Evolutionary conservation across 768 basidiomycete genomes (phyloP), one percentile per base, ranked within the genome.

Genomic region (Kwoniella europaea): DNA sequence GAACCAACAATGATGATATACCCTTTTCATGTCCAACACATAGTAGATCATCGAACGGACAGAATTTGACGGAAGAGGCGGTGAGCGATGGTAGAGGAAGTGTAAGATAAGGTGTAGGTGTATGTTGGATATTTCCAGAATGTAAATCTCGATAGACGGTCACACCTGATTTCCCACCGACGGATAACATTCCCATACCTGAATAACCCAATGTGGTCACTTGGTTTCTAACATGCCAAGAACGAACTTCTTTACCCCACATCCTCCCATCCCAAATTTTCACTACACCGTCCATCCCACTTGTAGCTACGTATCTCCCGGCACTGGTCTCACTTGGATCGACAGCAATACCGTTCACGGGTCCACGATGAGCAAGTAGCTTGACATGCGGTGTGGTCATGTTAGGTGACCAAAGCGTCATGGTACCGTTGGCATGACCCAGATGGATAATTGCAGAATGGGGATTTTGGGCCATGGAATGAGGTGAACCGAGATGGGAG

Each of bases 251-350:
- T 9, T 92, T 91, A 74, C 91, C 93, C 94, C 94, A 98, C 85
- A 94, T 97, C 67, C 97, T 85, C 79, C 91, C 93, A 84, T 98
- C 97, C 97, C 97, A 99, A 1, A 98, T 87, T 78, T 98, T 98
- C 62, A 99, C 91, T 0, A 85, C 88, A 0, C 94, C 91, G 79
- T 99, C 97, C 71, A 90, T 86, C 0, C 95, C 95, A 1, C 91
- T 87, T 0, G 93, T 96, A 1, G 92, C 91, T 90, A 97, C 92
- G 77, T 97, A 95, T 41, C 93, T 82, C 0, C 96, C 96, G 1
- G 91, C 91, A 6, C 89, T 86, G 10, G 63, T 44, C 66, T 91
- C 92, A 0, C 75, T 79, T 9, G 91, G 90, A 82, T 98, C 96
- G 4, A 97, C 88, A 27, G 90, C 88, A 18, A 96, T 86, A 41